These are phyloP conservation scores for Cryphonectria japonica DNA, from an alignment of 2,329 filamentous ascomycete species.

Conservation along the genomic window DNA sequence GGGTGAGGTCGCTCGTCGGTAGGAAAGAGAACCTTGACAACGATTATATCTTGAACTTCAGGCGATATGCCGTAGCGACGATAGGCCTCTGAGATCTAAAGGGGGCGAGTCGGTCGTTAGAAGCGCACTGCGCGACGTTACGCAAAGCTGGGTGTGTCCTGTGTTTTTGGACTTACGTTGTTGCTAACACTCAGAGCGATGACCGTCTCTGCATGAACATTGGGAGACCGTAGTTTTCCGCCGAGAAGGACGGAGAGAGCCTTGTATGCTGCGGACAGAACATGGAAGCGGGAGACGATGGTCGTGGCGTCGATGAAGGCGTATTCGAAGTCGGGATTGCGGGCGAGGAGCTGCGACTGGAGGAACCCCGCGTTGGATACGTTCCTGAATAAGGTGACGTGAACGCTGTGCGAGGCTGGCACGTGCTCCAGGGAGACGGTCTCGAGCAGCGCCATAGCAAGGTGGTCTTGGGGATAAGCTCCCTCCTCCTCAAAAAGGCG, in stretches of 20 bases:
- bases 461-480: too few relatives aligned
- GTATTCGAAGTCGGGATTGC: constrained; percentile 88
- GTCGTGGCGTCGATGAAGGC: constrained; percentile 86
- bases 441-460: constrained; percentile 60
- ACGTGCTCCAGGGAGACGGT: constrained; percentile 76
- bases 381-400: constrained; percentile 75
- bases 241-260: constrained; percentile 70
- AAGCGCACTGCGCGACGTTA: not conserved
- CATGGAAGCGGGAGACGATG: constrained; percentile 73
- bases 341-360: constrained; percentile 80
- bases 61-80: constrained; percentile 82
- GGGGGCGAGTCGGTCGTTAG: not conserved
- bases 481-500: too few relatives aligned
- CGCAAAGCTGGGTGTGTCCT: not conserved
- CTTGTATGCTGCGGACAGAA: constrained; percentile 76
- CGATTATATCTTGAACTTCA: constrained; percentile 71
- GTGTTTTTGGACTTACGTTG: constrained; percentile 61
- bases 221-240: constrained; percentile 72
- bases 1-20: constrained; percentile 47
- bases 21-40: constrained; percentile 74
- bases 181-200: constrained; percentile 79
- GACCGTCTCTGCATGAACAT: constrained; percentile 88
- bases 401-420: constrained; percentile 66
- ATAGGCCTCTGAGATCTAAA: constrained; percentile 88
- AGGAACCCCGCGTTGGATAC: constrained; percentile 79